Percentiles rank a stretch among this genome's conserved stretches.
phyloP scores from a whole-genome alignment of 208 protist species.

The Endotrypanum monterogeii region DNA sequence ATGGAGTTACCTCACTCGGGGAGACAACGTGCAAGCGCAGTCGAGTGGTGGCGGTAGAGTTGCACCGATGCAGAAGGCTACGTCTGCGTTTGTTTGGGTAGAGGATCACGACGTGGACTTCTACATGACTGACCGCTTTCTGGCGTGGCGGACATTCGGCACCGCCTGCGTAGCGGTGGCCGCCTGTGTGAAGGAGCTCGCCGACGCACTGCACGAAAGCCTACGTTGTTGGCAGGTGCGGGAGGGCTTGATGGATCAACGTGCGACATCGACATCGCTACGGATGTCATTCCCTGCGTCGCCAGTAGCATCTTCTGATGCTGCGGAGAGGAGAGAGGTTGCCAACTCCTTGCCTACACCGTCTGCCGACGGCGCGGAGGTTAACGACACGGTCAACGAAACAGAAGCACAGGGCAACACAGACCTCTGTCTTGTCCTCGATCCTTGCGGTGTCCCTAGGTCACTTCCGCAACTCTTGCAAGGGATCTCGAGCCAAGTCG shows the following conservation, averaged over 20 bases:
- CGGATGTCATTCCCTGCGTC: not conserved
- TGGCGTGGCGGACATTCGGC: slow-evolving; percentile 77
- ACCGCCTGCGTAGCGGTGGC: slow-evolving; percentile 63
- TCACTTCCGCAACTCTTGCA: slow-evolving; percentile 14
- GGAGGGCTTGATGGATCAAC: slow-evolving; percentile 12
- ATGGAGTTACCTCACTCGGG: not conserved
- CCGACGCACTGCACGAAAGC: slow-evolving; percentile 37
- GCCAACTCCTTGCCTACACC: not conserved
- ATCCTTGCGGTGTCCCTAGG: not conserved
- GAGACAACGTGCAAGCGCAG: not conserved
- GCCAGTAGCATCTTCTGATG: not conserved
- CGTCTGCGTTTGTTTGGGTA: not conserved
- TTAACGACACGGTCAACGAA: not conserved
- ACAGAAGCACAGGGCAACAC: not conserved
- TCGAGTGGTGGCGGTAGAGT: not conserved
- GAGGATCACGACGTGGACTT: slow-evolving; percentile 49
- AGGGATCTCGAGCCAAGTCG: not conserved
- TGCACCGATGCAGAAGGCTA: not conserved
- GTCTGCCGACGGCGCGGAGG: not conserved
- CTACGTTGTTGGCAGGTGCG: slow-evolving; percentile 33
- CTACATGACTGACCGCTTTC: slow-evolving; percentile 64
- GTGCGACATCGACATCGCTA: not conserved
- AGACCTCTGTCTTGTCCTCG: not conserved
- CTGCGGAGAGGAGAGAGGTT: no score
- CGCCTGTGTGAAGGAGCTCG: slow-evolving; percentile 67